phyloP scores from a whole-genome alignment of 2,329 filamentous ascomycete species.

The Sporothrix humicola region DNA sequence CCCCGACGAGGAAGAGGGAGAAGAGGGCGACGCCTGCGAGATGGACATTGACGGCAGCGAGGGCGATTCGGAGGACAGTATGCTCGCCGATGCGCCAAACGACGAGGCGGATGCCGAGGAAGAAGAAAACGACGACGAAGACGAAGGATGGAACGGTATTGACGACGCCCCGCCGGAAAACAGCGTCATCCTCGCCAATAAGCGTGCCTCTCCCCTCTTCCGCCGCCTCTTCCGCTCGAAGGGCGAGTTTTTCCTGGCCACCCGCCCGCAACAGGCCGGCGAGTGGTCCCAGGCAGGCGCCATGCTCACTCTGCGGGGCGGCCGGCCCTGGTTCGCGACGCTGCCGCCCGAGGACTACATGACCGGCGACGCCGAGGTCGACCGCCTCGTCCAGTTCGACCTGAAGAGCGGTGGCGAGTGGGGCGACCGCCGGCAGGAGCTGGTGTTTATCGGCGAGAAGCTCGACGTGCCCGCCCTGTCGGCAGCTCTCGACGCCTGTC shows the following conservation, averaged over 20 bases:
- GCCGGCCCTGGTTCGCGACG: slow-evolving; percentile 64
- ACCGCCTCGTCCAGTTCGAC: slow-evolving; percentile 56
- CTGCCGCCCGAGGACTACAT: slow-evolving; percentile 58
- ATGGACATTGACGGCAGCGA: slow-evolving; percentile 39
- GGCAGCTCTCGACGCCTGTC: slow-evolving; percentile 61
- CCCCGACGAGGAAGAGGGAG: slow-evolving; percentile 44
- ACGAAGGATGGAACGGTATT: slow-evolving; percentile 41
- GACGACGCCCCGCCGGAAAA: slow-evolving; percentile 50
- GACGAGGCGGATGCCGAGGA: slow-evolving; percentile 27
- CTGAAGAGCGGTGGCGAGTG: slow-evolving; percentile 63
- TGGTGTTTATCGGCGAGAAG: slow-evolving; percentile 75
- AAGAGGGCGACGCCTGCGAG: slow-evolving; percentile 38
- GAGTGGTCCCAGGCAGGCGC: slow-evolving; percentile 69
- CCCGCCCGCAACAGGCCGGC: slow-evolving; percentile 59
- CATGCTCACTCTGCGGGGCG: slow-evolving; percentile 65
- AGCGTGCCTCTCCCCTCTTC: slow-evolving; percentile 59
- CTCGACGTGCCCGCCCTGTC: slow-evolving; percentile 60
- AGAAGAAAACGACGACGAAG: slow-evolving; percentile 39
- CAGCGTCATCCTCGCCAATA: slow-evolving; percentile 59
- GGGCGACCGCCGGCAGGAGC: slow-evolving; percentile 73
- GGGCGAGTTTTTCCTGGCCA: slow-evolving; percentile 65
- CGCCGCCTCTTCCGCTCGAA: slow-evolving; percentile 66
- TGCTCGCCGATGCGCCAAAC: neutral
- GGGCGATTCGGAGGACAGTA: slow-evolving; percentile 2
- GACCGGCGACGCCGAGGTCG: slow-evolving; percentile 55